These are phyloP conservation scores for Rhizophora mangle DNA, from an alignment of 345 rosid species.

Conservation along the genomic window DNA sequence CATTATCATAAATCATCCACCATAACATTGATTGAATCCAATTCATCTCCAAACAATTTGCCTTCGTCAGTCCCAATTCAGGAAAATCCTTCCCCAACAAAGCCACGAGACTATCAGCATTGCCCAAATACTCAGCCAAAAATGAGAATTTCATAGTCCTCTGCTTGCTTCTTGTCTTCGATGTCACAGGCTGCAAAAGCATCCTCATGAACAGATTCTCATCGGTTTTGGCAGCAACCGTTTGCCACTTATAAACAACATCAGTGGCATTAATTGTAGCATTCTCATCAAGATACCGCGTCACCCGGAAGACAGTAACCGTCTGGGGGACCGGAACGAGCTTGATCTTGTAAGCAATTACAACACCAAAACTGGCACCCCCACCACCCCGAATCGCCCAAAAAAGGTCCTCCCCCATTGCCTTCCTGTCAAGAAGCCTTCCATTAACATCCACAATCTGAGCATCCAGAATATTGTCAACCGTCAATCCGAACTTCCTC, in stretches of 20 bases:
- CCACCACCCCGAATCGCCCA: slow-evolving; percentile 69
- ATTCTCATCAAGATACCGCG: slow-evolving; percentile 22
- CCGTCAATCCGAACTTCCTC: slow-evolving; percentile 52
- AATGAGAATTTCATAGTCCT: slow-evolving; percentile 14
- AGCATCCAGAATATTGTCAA: slow-evolving; percentile 49
- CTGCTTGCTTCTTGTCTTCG: slow-evolving; percentile 18
- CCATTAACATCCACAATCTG: slow-evolving; percentile 57
- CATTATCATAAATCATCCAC: slow-evolving; percentile 19
- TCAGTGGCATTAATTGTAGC: slow-evolving; percentile 20
- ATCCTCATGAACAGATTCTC: slow-evolving; percentile 58
- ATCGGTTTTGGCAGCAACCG: slow-evolving; percentile 47
- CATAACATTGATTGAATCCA: slow-evolving; percentile 51
- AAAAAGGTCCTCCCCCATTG: slow-evolving; percentile 60
- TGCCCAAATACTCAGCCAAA: slow-evolving; percentile 15
- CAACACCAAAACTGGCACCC: slow-evolving; percentile 53
- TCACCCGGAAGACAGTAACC: slow-evolving; percentile 51
- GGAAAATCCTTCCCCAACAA: slow-evolving; percentile 39
- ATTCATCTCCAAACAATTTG: slow-evolving; percentile 45
- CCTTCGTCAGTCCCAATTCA: slow-evolving; percentile 42
- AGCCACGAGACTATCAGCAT: slow-evolving; percentile 13
- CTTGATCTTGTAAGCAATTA: slow-evolving; percentile 45
- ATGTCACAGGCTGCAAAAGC: slow-evolving; percentile 51
- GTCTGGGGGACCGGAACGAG: slow-evolving; percentile 47
- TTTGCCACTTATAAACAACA: slow-evolving; percentile 41
- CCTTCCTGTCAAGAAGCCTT: slow-evolving; percentile 36